phyloP scores from a whole-genome alignment of 176 grass and related monocot genomes.

The Aegilops sharonensis region DNA sequence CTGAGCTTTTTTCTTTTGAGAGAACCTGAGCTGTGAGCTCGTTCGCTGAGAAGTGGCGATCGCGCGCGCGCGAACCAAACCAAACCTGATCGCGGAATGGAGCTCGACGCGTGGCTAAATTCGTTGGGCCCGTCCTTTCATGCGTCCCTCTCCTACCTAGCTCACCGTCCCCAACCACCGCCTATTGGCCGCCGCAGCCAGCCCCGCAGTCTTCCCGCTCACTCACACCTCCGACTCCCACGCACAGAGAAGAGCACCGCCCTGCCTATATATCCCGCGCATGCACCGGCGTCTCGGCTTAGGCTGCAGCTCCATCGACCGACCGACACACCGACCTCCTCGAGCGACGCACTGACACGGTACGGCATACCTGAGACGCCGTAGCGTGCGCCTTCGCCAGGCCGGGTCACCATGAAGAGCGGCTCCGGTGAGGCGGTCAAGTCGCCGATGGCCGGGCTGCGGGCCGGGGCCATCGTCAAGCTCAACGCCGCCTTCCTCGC shows the following conservation, averaged over 20 bases:
- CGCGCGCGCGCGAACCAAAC: neutral
- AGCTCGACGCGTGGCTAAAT: constrained; percentile 18
- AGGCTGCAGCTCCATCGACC: neutral
- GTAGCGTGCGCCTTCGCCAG: neutral
- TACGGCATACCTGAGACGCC: neutral
- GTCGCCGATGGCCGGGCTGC: constrained; percentile 37
- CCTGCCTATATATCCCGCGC: constrained; percentile 35
- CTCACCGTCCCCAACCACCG: constrained; percentile 40
- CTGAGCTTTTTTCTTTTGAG: too few species aligned
- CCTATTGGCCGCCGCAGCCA: neutral
- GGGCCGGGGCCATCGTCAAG: constrained; percentile 58
- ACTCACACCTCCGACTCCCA: neutral
- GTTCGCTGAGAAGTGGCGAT: neutral
- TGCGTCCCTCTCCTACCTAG: constrained; percentile 16
- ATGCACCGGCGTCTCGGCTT: constrained; percentile 26
- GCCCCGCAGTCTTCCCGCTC: constrained; percentile 16
- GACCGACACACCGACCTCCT: neutral
- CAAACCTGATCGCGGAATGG: neutral
- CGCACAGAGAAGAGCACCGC: neutral
- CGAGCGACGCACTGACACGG: neutral
- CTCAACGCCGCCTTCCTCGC: constrained; percentile 79
- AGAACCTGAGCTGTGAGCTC: neutral
- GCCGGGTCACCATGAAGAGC: constrained; percentile 22
- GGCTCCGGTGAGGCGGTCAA: constrained; percentile 52
- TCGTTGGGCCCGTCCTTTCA: constrained; percentile 36